Evolutionary conservation across 1,139 yeast species (phyloP).

Genomic region (Zhuliangozyma blackwelliae): DNA sequence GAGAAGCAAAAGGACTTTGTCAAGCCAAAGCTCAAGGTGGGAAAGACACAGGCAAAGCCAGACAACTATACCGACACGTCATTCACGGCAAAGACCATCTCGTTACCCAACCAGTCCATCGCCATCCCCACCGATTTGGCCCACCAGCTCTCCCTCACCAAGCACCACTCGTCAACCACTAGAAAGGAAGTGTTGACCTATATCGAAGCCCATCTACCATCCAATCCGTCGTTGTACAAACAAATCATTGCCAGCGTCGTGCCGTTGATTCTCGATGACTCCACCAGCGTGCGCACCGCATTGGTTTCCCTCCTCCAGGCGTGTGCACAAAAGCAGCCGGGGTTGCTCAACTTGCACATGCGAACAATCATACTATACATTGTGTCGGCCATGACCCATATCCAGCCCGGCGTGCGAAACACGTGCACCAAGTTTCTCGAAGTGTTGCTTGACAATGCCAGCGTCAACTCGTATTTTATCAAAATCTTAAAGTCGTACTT

Average conservation of each 20-base stretch:
- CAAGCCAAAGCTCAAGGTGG: constrained; percentile 83
- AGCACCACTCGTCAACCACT: constrained; percentile 72
- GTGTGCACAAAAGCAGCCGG: constrained; percentile 48
- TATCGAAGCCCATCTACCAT: constrained; percentile 45
- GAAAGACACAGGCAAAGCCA: constrained; percentile 70
- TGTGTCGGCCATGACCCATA: constrained; percentile 95
- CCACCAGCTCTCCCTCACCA: constrained; percentile 61
- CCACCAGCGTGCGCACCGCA: constrained; percentile 60
- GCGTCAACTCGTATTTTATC: constrained; percentile 52
- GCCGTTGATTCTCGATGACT: constrained; percentile 60
- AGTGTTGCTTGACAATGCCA: constrained; percentile 45
- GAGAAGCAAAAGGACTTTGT: constrained; percentile 72
- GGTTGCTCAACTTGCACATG: constrained; percentile 63
- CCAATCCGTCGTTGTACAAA: constrained; percentile 51
- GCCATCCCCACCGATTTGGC: constrained; percentile 38
- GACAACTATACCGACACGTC: constrained; percentile 82
- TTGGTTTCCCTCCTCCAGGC: constrained; percentile 50
- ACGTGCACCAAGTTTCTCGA: constrained; percentile 64
- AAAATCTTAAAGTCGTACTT: constrained; percentile 56
- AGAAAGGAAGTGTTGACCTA: constrained; percentile 66
- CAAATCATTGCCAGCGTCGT: constrained; percentile 53
- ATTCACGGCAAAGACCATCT: constrained; percentile 70
- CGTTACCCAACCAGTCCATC: constrained; percentile 55
- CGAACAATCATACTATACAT: constrained; percentile 66
- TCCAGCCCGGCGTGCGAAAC: constrained; percentile 65